Base-by-base conservation (phyloP, 306 rosid genomes). In the Prunus salicina region DNA sequence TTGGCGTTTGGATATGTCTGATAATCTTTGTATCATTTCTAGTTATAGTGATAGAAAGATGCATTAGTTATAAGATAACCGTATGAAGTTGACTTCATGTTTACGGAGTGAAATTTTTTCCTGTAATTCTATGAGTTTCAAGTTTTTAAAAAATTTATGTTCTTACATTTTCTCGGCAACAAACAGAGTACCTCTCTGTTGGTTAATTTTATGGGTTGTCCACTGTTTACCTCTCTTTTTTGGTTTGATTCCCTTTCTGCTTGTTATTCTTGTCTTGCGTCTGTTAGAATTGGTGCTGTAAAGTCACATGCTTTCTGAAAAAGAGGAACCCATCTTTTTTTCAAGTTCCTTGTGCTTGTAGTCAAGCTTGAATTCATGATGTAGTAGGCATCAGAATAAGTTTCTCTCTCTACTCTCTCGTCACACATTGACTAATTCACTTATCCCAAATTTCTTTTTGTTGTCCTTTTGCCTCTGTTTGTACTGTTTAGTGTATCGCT, bases 191-290 rank as follows among this genome's bases (percentile, higher is more conserved):
- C 69, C 52, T 52, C 50, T 64, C 8, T 64, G 49, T 64, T 28
- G 67, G 22, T 62, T 62, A 27, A 25, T 69, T 76, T 18, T 43
- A n/a, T 60, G 16, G 20, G 27, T 11, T 20, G 25, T 19, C 53
- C 30, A 53, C 75, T 47, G 12, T 67, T 81, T 62, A 24, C 72
- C 69, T 67, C 58, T 84, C 69, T 53, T 27, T 76, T 53, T 27
- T 27, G 16, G 22, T 9, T 43, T 62, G 28, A 18, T 66, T 32
- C 14, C 19, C 4, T 24, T n/a, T 74, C 18, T 34, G 16, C 38
- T 18, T 19, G 68, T 73, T 83, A 78, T 83, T 69, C 88, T 78
- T 87, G 67, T 71, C 83, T 83, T 83, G 69, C 24, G 74, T 73
- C 67, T 67, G 76, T 14, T 80, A 55, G 75, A 79, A 76, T 53